These are phyloP conservation scores for Bullera alba DNA, from an alignment of 768 basidiomycete species.

Conservation along the genomic window DNA sequence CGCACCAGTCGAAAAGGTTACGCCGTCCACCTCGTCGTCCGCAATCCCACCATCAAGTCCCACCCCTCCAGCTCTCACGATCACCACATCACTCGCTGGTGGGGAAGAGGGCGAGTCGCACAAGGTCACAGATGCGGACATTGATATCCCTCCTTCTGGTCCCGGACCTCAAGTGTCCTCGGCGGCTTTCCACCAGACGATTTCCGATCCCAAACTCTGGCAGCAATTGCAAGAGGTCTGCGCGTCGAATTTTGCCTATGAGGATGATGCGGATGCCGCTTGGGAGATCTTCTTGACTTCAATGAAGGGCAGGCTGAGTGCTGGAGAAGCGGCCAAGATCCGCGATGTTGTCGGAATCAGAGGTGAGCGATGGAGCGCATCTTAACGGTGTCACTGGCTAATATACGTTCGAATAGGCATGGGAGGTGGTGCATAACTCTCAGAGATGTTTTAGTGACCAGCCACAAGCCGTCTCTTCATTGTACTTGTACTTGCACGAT, in stretches of 20 bases:
- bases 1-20: constrained; percentile 21
- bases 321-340: constrained; percentile 84
- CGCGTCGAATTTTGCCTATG: constrained; percentile 58
- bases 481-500: no score
- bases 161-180: constrained; percentile 46
- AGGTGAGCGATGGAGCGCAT: constrained; percentile 47
- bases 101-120: constrained; percentile 20
- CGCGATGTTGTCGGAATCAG: constrained; percentile 77
- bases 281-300: constrained; percentile 84
- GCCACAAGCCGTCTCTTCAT: no score
- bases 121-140: constrained; percentile 53
- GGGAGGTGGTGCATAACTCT: neutral
- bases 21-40: constrained; percentile 27
- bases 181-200: constrained; percentile 55
- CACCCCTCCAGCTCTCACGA: constrained; percentile 28
- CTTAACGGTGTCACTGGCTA: neutral
- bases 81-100: constrained; percentile 32
- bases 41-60: constrained; percentile 23
- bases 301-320: constrained; percentile 69
- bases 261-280: constrained; percentile 60
- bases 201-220: constrained; percentile 81
- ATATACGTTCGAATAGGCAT: neutral
- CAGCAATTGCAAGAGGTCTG: constrained; percentile 60
- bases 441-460: no score
- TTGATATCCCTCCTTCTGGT: constrained; percentile 44